Conservation (phyloP, 163 green algal species). For the Volvox carteri region DNA sequence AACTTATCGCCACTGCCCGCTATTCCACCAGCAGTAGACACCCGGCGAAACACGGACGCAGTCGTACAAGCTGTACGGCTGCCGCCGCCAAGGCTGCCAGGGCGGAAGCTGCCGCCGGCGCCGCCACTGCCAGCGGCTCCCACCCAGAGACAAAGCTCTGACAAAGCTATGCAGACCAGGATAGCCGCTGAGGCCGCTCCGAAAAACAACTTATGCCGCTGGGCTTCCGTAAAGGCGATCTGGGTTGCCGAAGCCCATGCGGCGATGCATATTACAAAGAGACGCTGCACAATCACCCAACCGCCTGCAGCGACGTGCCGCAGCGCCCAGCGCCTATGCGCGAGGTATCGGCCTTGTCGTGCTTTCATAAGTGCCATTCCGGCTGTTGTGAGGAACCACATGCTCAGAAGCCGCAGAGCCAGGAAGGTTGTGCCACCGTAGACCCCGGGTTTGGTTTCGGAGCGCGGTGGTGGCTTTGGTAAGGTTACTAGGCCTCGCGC, state of each 20-base stretch:
- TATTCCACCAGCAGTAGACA: not conserved
- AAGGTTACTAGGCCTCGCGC: not conserved
- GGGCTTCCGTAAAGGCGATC: not conserved
- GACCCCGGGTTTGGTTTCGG: not conserved
- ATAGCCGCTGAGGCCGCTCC: not conserved
- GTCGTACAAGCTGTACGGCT: not conserved
- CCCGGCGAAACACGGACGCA: not conserved
- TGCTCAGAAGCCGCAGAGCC: not conserved
- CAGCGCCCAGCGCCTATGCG: not conserved
- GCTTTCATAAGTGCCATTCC: not conserved
- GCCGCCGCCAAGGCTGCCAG: not conserved
- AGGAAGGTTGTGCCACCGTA: not conserved
- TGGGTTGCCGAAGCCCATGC: not conserved
- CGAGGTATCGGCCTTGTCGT: not conserved
- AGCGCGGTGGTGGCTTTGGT: not conserved
- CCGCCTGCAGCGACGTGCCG: conserved; percentile 13
- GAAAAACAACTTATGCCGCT: conserved; percentile 4
- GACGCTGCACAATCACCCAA: conserved; percentile 42
- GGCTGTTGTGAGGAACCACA: conserved; percentile 26
- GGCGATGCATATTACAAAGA: not conserved
- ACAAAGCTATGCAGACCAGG: not conserved
- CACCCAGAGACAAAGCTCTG: not conserved
- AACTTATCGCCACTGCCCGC: not conserved
- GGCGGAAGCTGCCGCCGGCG: not conserved
- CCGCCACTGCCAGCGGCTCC: not conserved